Evolutionary conservation across 179 eudicot species (phyloP), one percentile per base, ranked within the genome.

Genomic region (Silene noctiflora): DNA sequence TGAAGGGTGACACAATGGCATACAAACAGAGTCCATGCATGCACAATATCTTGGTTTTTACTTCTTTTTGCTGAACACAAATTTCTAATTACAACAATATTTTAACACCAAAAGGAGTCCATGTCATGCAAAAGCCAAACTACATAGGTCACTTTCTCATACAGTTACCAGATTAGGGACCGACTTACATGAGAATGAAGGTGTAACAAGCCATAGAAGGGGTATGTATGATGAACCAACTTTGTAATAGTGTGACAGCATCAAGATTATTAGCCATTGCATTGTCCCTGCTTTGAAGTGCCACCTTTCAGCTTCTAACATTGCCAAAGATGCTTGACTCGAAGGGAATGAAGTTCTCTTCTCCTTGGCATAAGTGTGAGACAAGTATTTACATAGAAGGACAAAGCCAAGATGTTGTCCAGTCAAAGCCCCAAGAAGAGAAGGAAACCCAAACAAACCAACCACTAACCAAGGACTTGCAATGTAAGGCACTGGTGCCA

Each of bases 241-340:
- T 84, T 83, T 91, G 61, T 81, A 95, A 76, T 87, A 88, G 79
- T 87, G 86, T 74, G 91, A 91, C 11, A 82, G 71, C 65, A 80
- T 74, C 81, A 95, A 78, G 67, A 95, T 71, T 55, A 88, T 31
- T 69, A 95, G 80, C 97, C 99, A 95, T 80, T 91, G 99, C 72
- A 93, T 14, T 78, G 84, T 81, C 76, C 99, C 99, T 58, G 91
- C 84, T 85, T 95, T 95, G 78, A 81, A 95, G 69, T 93, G 85
- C 96, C 97, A 95, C 80, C 99, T 87, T 86, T 95, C 99, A 64
- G 98, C 97, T 76, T 93, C 97, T 78, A 93, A 86, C 83, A 90
- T 85, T 62, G 89, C 89, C 83, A 91, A 48, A 80, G 82, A 78
- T 65, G 82, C 84, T 81, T 84, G 85, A 73, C 80, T 72, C 63